Conservation (phyloP, 305 asterid species). For the Rubia balearica region DNA sequence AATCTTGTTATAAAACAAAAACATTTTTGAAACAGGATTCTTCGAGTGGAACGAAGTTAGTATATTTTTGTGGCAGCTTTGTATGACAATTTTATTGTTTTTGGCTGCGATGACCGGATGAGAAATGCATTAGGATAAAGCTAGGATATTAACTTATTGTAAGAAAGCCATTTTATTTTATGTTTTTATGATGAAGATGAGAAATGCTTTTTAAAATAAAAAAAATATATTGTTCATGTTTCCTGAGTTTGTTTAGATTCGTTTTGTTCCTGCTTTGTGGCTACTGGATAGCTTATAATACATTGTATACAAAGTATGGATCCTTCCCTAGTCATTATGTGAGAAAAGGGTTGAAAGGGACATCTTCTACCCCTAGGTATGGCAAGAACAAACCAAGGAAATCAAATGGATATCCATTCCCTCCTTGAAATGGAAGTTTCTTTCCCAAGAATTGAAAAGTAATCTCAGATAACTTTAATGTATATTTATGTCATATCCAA, state of each 20-base stretch:
- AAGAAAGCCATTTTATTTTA: not conserved
- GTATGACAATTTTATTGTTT: not conserved
- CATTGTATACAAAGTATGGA: not conserved
- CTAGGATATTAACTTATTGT: not conserved
- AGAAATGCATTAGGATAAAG: not conserved
- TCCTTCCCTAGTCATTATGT: not conserved
- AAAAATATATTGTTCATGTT: not conserved
- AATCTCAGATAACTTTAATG: not conserved
- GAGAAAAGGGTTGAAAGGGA: not conserved
- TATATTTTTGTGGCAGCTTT: not conserved
- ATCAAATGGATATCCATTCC: not conserved
- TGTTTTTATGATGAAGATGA: not conserved
- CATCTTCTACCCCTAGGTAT: not conserved
- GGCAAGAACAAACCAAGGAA: not conserved
- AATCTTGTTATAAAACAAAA: not conserved
- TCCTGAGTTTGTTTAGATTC: not conserved
- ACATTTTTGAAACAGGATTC: not conserved
- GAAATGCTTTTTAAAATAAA: not conserved
- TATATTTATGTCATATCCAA: not conserved
- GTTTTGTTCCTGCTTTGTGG: not conserved
- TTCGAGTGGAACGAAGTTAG: not conserved
- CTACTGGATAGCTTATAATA: not conserved
- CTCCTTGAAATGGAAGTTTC: not conserved
- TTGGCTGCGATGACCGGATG: not conserved
- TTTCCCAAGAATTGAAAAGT: not conserved